These are phyloP conservation scores for Rhodomyrtus tomentosa DNA, from an alignment of 345 rosid species.

Conservation along the genomic window DNA sequence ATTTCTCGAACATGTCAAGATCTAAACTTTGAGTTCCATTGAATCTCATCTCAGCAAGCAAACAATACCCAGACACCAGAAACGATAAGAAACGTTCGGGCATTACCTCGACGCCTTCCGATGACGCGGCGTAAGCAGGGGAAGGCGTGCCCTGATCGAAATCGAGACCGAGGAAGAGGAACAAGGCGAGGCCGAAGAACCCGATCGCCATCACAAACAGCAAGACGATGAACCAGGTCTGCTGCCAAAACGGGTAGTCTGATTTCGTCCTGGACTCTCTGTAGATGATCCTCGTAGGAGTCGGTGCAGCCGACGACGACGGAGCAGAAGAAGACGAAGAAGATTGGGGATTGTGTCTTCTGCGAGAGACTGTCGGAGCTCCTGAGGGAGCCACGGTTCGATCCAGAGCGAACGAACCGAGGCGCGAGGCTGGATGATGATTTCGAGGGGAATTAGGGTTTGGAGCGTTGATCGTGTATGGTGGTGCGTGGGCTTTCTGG, in stretches of 20 bases:
- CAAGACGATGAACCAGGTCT: conserved; percentile 68
- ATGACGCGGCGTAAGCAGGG: conserved; percentile 44
- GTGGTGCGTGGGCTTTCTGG: neutral
- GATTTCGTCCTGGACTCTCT: conserved; percentile 9
- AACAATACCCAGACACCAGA: neutral
- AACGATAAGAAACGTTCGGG: neutral
- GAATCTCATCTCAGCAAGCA: neutral
- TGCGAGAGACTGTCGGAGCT: conserved; percentile 34
- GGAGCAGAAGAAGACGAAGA: conserved; percentile 17
- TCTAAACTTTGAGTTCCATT: neutral
- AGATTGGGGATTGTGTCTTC: conserved; percentile 28
- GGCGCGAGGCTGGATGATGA: neutral
- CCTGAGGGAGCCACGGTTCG: conserved; percentile 91
- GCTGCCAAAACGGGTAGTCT: conserved; percentile 61
- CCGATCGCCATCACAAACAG: conserved; percentile 64
- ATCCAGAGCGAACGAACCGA: neutral
- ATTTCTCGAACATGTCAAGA: neutral
- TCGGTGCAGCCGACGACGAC: conserved; percentile 1
- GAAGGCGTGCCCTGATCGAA: conserved; percentile 32
- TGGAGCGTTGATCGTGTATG: neutral
- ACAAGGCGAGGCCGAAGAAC: conserved; percentile 53
- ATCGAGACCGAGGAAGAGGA: conserved; percentile 60
- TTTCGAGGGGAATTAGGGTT: neutral
- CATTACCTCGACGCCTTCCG: conserved; percentile 71
- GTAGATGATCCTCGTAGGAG: conserved; percentile 11